Conservation (phyloP, 768 basidiomycete genomes). For the Pulveroboletus frians region DNA sequence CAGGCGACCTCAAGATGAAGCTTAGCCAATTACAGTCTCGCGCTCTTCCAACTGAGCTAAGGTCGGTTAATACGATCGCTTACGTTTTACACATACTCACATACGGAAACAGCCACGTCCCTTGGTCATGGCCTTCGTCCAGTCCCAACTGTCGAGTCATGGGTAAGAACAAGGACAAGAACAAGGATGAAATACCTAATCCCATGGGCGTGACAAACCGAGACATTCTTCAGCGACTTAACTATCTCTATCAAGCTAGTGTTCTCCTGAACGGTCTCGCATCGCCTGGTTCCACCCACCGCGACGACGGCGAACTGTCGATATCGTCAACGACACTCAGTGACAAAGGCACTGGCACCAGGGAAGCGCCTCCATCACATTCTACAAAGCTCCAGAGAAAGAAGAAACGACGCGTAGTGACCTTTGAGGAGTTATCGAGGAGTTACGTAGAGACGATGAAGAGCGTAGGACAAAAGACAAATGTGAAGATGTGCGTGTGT, state of each 20-base stretch:
- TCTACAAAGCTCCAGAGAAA: conserved; percentile 1
- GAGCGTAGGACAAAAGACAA: conserved; percentile 67
- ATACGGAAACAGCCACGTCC: no score
- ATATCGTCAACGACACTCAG: background rate
- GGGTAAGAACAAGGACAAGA: conserved; percentile 62
- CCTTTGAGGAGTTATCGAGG: conserved; percentile 52
- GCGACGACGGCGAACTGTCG: background rate
- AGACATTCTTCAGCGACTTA: conserved; percentile 78
- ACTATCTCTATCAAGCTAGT: conserved; percentile 82
- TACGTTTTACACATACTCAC: background rate
- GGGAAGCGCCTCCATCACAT: background rate
- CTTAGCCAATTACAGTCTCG: conserved; percentile 39
- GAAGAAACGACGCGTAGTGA: conserved; percentile 28
- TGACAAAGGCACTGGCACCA: background rate
- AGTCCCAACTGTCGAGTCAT: conserved; percentile 33
- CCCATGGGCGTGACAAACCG: conserved; percentile 56
- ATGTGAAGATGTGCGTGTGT: conserved; percentile 61
- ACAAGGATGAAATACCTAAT: conserved; percentile 53
- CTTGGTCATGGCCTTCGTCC: no score
- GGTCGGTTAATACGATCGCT: conserved; percentile 6
- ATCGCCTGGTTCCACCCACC: conserved; percentile 1
- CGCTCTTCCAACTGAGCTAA: conserved; percentile 48
- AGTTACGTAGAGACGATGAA: conserved; percentile 64
- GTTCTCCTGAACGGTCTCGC: conserved; percentile 48
- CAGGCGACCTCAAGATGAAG: conserved; percentile 41